These are phyloP conservation scores for Ochromonadaceae sp. DNA, from an alignment of 352 stramenopile species.

Conservation along the genomic window DNA sequence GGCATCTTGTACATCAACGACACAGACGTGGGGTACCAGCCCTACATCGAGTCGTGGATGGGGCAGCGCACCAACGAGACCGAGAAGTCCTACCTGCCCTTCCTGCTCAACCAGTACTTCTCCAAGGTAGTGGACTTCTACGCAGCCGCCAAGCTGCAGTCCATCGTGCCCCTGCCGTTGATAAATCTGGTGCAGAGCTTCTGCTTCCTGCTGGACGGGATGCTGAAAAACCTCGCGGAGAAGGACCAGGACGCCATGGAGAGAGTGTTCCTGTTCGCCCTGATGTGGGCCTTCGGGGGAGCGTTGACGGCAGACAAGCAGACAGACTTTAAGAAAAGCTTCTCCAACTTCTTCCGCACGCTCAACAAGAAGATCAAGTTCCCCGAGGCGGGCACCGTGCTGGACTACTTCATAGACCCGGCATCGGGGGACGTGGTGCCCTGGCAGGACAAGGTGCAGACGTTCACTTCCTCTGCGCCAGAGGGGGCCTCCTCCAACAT, in stretches of 20 bases:
- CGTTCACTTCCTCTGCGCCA: background rate
- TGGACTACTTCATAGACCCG: conserved; percentile 57
- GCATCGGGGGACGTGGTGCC: conserved; percentile 49
- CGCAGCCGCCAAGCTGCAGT: conserved; percentile 44
- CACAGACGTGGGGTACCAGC: conserved; percentile 50
- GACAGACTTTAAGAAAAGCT: conserved; percentile 32
- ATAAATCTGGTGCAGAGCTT: conserved; percentile 65
- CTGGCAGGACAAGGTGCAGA: conserved; percentile 50
- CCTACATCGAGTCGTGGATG: conserved; percentile 71
- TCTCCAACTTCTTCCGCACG: conserved; percentile 32
- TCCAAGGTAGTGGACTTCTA: conserved; percentile 51
- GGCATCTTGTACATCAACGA: conserved; percentile 77
- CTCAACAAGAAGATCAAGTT: conserved; percentile 55
- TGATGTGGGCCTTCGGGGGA: conserved; percentile 73
- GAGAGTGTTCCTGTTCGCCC: conserved; percentile 71
- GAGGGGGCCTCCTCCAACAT: conserved; percentile 30
- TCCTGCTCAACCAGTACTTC: conserved; percentile 69
- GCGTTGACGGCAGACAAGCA: conserved; percentile 54
- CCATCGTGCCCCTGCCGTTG: conserved; percentile 54
- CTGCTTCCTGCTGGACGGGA: conserved; percentile 64
- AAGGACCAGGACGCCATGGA: conserved; percentile 45
- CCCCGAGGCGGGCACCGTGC: conserved; percentile 43
- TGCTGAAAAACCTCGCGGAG: conserved; percentile 53
- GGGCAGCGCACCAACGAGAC: conserved; percentile 51
- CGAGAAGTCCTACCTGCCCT: conserved; percentile 51